phyloP scores from a whole-genome alignment of 2,329 filamentous ascomycete genomes.

The Helotiales sp. region DNA sequence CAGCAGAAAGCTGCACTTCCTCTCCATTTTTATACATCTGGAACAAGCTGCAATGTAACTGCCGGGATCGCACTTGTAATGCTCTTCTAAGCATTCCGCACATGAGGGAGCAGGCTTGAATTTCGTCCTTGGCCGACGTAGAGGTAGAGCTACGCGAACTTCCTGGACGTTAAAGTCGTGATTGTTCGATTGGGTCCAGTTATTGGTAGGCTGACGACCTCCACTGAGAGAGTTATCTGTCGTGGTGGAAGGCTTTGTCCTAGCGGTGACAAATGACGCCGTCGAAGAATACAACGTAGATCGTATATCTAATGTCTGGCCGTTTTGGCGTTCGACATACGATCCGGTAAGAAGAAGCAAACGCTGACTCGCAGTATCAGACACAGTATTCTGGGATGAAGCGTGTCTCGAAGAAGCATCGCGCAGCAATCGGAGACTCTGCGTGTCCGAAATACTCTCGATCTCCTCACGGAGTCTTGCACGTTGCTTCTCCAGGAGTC shows the following conservation, averaged over 20 bases:
- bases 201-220: too few relatives aligned
- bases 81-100: background rate
- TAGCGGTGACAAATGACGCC: too few relatives aligned
- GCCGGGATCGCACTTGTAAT: background rate
- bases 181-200: too few relatives aligned
- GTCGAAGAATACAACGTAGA: too few relatives aligned
- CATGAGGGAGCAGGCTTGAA: background rate
- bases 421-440: constrained; percentile 32
- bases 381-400: constrained; percentile 16
- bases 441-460: constrained; percentile 30
- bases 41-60: too few relatives aligned
- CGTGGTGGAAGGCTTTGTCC: too few relatives aligned
- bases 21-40: background rate
- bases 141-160: too few relatives aligned
- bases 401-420: constrained; percentile 23
- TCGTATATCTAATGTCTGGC: too few relatives aligned
- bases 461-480: constrained; percentile 30
- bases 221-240: too few relatives aligned
- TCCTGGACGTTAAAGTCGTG: too few relatives aligned
- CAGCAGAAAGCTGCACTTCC: background rate
- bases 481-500: constrained; percentile 27
- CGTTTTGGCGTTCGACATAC: background rate
- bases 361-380: constrained; percentile 28
- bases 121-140: background rate
- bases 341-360: constrained; percentile 13